These are phyloP conservation scores for Xylariaceae sp. DNA, from an alignment of 2,329 filamentous ascomycete species.

Conservation along the genomic window DNA sequence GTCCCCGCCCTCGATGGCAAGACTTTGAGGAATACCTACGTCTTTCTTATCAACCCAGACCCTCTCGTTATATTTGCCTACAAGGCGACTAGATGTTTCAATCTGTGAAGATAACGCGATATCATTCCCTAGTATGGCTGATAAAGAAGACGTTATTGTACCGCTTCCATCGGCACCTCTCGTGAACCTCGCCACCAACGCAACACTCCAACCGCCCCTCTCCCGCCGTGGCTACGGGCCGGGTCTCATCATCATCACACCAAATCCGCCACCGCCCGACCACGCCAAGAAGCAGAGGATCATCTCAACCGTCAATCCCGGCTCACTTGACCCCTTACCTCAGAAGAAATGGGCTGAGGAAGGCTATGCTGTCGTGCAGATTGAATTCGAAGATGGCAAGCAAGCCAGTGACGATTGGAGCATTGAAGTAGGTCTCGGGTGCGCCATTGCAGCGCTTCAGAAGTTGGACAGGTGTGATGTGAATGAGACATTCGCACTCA, in stretches of 20 bases:
- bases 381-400: conserved; percentile 33
- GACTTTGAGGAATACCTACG: too few species aligned
- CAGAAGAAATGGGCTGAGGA: conserved; percentile 69
- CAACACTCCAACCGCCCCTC: conserved; percentile 27
- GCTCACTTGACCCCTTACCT: conserved; percentile 46
- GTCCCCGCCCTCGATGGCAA: too few species aligned
- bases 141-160: conserved; percentile 3
- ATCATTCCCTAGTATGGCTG: too few species aligned
- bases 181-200: conserved; percentile 6
- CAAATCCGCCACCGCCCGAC: conserved; percentile 15
- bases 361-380: conserved; percentile 58
- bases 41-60: too few species aligned
- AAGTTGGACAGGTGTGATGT: conserved; percentile 30
- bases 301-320: not conserved
- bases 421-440: conserved; percentile 3
- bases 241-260: conserved; percentile 33
- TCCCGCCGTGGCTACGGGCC: conserved; percentile 35
- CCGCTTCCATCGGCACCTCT: conserved; percentile 14
- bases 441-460: conserved; percentile 17
- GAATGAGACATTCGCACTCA: conserved; percentile 36
- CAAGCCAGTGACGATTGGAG: conserved; percentile 6
- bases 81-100: too few species aligned
- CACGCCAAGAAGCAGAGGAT: not conserved
- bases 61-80: too few species aligned
- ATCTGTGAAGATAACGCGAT: too few species aligned